Base-by-base conservation (phyloP, 495 filamentous ascomycete species). In the Aspergillus hancockii region DNA sequence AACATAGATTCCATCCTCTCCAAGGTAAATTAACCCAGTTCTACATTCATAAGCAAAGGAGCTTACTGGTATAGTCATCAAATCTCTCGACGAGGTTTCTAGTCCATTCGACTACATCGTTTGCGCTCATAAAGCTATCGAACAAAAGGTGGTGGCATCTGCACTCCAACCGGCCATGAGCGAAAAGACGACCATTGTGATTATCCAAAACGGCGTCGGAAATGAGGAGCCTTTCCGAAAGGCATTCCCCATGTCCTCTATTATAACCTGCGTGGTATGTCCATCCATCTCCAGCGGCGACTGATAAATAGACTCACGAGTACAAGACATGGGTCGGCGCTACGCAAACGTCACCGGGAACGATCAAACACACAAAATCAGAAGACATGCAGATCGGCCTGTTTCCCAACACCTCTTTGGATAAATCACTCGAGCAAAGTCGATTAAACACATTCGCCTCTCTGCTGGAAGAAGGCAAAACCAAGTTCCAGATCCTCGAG, bases 141-240 rank as follows among this genome's bases (percentile, higher is more conserved):
- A 81, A 30, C 77, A 76, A 23, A 67, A 67, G 6, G 58, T 65
- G 0, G 72, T 75, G 0, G 67, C 70, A 5, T 52, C 63, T 3
- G 58, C 68, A 8, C 68, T 84, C n/a, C 62, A 64, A 16, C 72
- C 81, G 8, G 79, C 65, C 14, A 64, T 80, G 12, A 64, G 67
- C 32, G 65, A 65, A 1, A 61, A 59, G 3, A 74, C 72, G 1
- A 71, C 72, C 0, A 81, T 90, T 58, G 84, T 90, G 19, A 72
- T 90, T 32, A 85, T 89, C 52, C 87, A 90, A 59, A 90, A 90
- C 68, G 87, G 87, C 25, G 79, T 90, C 10, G 87, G 87, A 25
- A 85, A 89, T 25, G 87, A 90, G 58, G 80, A 80, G 12, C 78
- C 85, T 0, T 87, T 88, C 69, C 77, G 83, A 31, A 68, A 67